Base-by-base conservation (phyloP, 179 eudicot species). In the Carnegiea gigantea region DNA sequence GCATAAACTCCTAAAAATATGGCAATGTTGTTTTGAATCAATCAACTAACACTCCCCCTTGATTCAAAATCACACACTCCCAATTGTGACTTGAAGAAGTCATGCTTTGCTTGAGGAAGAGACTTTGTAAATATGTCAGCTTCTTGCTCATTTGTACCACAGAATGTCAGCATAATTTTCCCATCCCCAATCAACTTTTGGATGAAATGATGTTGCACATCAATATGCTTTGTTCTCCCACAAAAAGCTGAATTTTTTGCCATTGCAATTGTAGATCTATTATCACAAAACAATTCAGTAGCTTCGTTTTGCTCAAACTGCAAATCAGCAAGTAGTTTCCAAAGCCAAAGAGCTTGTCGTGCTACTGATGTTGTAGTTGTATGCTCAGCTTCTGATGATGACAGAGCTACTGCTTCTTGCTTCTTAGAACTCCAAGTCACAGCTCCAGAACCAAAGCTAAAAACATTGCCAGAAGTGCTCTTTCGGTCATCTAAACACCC, bases 131-230 rank as follows among this genome's bases (percentile, higher is more conserved):
- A 48, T 8, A 48, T 48, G 3, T 48, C 3, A 48, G 53, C 13
- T 48, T 48, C 53, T 48, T 48, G 53, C 40, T 30, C 72, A 68
- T 28, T 68, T 24, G 72, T 68, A 1, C 72, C 72, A 30, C 38
- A 28, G 40, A 68, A 68, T 30, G 5, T 68, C 6, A 68, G 72
- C 6, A 8, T 2, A 28, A 68, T 24, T 12, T 68, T 68, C 18
- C 18, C 72, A 68, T 68, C 72, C 1, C 14, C 40, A 11, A 68
- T 30, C 6, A 24, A 38, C 72, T 68, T 68, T 7, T 6, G 38
- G 72, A 68, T 68, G 72, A 68, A 68, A 13, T 28, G 72, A 68
- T 68, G 40, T 30, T 68, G 72, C 40, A 68, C 40, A 28, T 68
- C 36, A 30, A 68, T 28, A 18, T 68, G 72, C 72, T 68, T 68